Evolutionary conservation across 2,329 filamentous ascomycete genomes (phyloP).

Genomic region (Cercospora sp.): DNA sequence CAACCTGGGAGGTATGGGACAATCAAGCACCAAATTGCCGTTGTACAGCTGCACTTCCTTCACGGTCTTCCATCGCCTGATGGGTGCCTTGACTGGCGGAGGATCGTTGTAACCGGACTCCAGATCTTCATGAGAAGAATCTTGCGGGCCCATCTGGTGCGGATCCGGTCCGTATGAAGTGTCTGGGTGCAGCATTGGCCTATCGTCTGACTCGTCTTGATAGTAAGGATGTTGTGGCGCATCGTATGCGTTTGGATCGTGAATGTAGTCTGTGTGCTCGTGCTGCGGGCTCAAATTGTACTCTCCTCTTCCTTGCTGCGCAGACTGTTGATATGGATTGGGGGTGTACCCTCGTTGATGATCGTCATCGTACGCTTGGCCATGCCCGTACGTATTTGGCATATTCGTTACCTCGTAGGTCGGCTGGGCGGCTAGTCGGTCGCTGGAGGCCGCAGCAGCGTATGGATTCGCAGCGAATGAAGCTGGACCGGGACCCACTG

Average conservation of each 20-base stretch:
- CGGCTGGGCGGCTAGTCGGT: constrained; percentile 78
- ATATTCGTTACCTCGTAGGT: constrained; percentile 76
- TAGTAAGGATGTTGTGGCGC: constrained; percentile 54
- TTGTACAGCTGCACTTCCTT: constrained; percentile 95
- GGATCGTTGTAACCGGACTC: constrained; percentile 44
- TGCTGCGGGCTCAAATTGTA: constrained; percentile 70
- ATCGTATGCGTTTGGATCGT: constrained; percentile 52
- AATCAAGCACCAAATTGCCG: constrained; percentile 94
- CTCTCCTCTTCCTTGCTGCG: constrained; percentile 54
- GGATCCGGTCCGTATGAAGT: constrained; percentile 63
- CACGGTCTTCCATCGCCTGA: constrained; percentile 95
- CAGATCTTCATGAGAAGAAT: constrained; percentile 43
- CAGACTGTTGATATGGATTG: constrained; percentile 42
- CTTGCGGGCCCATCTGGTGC: constrained; percentile 39
- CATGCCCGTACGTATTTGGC: constrained; percentile 61
- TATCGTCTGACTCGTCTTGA: constrained; percentile 66
- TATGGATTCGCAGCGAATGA: constrained; percentile 30
- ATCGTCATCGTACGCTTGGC: constrained; percentile 59
- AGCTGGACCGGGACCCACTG: constrained; percentile 57
- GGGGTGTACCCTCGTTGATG: constrained; percentile 47
- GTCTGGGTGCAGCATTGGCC: constrained; percentile 72
- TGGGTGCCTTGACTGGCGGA: constrained; percentile 56
- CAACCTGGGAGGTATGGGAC: constrained; percentile 85
- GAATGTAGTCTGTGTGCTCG: constrained; percentile 78
- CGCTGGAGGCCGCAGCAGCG: constrained; percentile 54